Evolutionary conservation across 2,329 filamentous ascomycete genomes (phyloP).

Genomic region (Keithomyces neogunnii): DNA sequence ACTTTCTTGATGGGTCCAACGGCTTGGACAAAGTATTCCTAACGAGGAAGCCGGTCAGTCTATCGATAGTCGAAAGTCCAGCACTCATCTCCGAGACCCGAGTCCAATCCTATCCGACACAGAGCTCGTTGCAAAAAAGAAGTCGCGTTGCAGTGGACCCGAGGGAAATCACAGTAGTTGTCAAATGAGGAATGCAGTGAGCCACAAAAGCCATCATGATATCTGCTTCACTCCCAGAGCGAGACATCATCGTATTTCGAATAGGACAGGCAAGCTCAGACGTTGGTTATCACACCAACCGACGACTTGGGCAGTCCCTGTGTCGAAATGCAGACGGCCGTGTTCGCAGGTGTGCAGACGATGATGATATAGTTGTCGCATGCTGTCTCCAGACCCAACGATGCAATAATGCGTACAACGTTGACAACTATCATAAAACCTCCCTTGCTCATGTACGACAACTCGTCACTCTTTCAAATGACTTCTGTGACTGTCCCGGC

Average conservation of each 20-base stretch:
- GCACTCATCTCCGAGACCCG: constrained; percentile 7
- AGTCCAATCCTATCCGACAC: constrained; percentile 20
- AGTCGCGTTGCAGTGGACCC: background rate
- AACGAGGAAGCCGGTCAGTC: constrained; percentile 62
- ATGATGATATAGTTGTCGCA: background rate
- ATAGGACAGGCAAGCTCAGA: background rate
- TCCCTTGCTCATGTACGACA: background rate
- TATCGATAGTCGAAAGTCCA: constrained; percentile 26
- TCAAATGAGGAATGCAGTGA: constrained; percentile 11
- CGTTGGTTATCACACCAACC: constrained; percentile 1
- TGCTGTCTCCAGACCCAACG: background rate
- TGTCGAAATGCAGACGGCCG: background rate
- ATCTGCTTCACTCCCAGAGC: background rate
- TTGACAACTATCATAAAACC: background rate
- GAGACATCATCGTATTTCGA: background rate
- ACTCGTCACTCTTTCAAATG: background rate
- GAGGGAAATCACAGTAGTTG: background rate
- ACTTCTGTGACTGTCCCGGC: background rate
- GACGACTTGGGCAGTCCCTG: background rate
- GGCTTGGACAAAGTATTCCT: constrained; percentile 93
- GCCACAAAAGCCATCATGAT: background rate
- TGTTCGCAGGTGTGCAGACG: background rate
- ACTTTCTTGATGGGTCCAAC: constrained; percentile 88
- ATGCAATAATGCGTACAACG: background rate
- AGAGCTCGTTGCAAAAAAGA: constrained; percentile 5